Base-by-base conservation (phyloP, 1,284 basidiomycete genomes). In the Leccinum griseonigrum region DNA sequence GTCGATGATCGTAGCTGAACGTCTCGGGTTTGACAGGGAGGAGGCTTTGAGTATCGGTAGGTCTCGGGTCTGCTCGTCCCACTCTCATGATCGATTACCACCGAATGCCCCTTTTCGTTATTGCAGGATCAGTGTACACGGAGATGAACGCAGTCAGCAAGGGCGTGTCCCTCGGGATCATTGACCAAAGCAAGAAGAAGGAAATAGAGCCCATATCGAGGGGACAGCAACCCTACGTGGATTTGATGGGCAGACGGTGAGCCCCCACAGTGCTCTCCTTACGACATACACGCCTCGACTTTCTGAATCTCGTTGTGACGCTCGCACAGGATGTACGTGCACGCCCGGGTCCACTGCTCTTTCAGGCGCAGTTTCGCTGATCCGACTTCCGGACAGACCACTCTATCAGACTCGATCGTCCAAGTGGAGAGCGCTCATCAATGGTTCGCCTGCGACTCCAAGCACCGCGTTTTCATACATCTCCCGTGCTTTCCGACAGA, bases 21-120 rank as follows among this genome's bases (percentile, higher is more conserved):
- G 87, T 31, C 80, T 97, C 62, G 93, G 93, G 2, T 98, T 98
- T 73, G 83, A 86, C 58, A 81, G 89, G 57, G 85, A 92, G 66
- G 97, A 98, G 76, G 92, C 97, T 1, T 79, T 98, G 40, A 95
- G 91, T 68, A 91, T 97, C 60, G 92, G 93, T 89, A 67, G 46
- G 79, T 58, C 22, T 36, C 26, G 38, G 29, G 60, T 60, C 22
- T 40, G 2, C 61, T 29, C 32, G 54, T 38, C 38, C 2, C 22
- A 26, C 22, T 26, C 22, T 26, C 54, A 50, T 11, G 56, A 57
- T 46, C 31, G 50, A 58, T 64, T 64, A 61, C 60, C 56, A 56
- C 56, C 11, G 61, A 48, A 31, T 13, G 54, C 48, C 53, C 22
- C 65, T 58, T 59, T 63, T 52, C 66, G 31, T 26, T 52, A 52